These are phyloP conservation scores for Colletotrichum sansevieriae DNA, from an alignment of 2,329 filamentous ascomycete genomes.

Conservation along the genomic window DNA sequence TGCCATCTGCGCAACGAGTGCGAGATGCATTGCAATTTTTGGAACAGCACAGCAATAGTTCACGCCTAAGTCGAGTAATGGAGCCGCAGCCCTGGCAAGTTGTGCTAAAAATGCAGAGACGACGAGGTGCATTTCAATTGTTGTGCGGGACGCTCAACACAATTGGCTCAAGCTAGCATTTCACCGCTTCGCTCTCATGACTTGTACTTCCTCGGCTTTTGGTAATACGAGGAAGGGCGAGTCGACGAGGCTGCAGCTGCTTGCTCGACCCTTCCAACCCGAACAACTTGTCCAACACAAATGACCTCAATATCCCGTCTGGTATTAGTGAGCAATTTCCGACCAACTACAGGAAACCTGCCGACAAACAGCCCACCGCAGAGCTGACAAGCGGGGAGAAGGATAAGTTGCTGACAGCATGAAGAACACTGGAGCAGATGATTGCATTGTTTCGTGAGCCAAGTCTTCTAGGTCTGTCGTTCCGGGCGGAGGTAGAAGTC, in stretches of 20 bases:
- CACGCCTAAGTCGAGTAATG: conserved; percentile 21
- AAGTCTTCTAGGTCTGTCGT: background rate
- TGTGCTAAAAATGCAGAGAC: conserved; percentile 36
- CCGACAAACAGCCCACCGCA: background rate
- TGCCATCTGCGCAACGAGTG: conserved; percentile 29
- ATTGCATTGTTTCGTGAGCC: background rate
- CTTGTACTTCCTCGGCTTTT: conserved; percentile 19
- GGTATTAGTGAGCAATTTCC: background rate
- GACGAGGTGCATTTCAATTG: conserved; percentile 37
- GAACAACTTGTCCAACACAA: conserved; percentile 8
- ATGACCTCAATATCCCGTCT: conserved; percentile 19
- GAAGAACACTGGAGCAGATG: conserved; percentile 5
- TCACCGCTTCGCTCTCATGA: conserved; percentile 34
- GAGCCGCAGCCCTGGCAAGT: conserved; percentile 39
- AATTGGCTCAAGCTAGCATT: conserved; percentile 26
- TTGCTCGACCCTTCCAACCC: conserved; percentile 7
- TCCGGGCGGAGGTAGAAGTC: background rate
- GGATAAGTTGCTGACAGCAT: conserved; percentile 33
- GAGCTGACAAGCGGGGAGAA: conserved; percentile 15
- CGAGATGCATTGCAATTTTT: conserved; percentile 38
- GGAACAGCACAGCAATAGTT: conserved; percentile 23
- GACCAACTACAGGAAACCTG: background rate
- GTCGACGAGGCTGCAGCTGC: conserved; percentile 10
- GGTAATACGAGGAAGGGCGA: conserved; percentile 31
- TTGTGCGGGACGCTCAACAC: conserved; percentile 24